phyloP scores from a whole-genome alignment of 1,284 basidiomycete species.

The Neonothopanus nambi region DNA sequence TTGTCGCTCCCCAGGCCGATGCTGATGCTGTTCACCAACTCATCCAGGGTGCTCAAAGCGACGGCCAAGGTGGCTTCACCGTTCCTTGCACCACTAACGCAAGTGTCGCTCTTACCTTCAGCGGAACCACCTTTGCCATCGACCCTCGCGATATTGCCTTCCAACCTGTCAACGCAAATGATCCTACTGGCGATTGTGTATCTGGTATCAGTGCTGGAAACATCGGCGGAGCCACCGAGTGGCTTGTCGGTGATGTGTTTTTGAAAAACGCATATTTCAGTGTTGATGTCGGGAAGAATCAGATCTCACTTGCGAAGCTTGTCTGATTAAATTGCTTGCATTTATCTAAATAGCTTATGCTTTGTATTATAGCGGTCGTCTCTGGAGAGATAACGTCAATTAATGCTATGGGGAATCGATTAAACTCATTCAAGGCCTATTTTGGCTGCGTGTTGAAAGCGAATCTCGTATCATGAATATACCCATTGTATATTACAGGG shows the following conservation, averaged over 20 bases:
- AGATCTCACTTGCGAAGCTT: constrained; percentile 67
- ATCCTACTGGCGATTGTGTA: constrained; percentile 70
- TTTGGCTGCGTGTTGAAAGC: background rate
- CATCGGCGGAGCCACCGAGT: constrained; percentile 63
- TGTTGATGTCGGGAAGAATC: constrained; percentile 67
- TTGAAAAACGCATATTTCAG: constrained; percentile 82
- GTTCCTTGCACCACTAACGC: constrained; percentile 76
- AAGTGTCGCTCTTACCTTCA: constrained; percentile 69
- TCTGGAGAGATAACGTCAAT: constrained; percentile 2
- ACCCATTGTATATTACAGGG: too few species aligned
- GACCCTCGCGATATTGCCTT: constrained; percentile 73
- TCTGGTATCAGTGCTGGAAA: constrained; percentile 73
- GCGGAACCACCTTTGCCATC: constrained; percentile 62
- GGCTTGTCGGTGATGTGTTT: constrained; percentile 79
- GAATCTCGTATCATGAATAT: background rate
- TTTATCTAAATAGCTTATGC: background rate
- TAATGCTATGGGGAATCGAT: constrained; percentile 6
- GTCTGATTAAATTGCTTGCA: constrained; percentile 24
- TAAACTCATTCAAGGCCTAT: background rate
- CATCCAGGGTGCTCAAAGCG: constrained; percentile 64
- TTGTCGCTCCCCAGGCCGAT: constrained; percentile 58
- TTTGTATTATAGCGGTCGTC: constrained; percentile 10
- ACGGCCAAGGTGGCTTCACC: constrained; percentile 69
- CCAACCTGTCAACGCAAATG: constrained; percentile 57
- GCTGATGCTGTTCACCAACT: constrained; percentile 53